phyloP scores from a whole-genome alignment of 1,139 yeast genomes.

The Yamadazyma pseudoaaseri region DNA sequence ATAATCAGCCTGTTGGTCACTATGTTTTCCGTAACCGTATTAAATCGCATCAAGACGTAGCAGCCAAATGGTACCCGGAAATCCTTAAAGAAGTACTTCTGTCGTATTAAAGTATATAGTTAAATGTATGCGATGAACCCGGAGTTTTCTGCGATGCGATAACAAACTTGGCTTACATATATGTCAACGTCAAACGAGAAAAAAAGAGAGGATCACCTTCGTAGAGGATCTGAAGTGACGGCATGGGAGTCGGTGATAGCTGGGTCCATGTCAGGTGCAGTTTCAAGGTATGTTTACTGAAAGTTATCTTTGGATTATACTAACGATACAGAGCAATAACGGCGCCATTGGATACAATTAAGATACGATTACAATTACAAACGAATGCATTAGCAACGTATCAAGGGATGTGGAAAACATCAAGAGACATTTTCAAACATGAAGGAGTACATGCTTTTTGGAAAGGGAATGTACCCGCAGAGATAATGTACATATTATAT shows the following conservation, averaged over 20 bases:
- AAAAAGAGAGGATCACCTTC: conserved; percentile 43
- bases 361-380: conserved; percentile 75
- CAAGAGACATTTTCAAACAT: conserved; percentile 23
- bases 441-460: conserved; percentile 61
- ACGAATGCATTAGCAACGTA: conserved; percentile 9
- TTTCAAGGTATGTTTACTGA: conserved; percentile 36
- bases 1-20: conserved; percentile 52
- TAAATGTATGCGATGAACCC: neutral
- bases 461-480: conserved; percentile 97
- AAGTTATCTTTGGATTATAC: conserved; percentile 16
- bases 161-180: too few relatives aligned
- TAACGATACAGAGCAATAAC: conserved; percentile 51
- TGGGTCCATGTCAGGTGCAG: conserved; percentile 72
- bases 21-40: conserved; percentile 63
- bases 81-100: conserved; percentile 32
- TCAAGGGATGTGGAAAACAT: conserved; percentile 16
- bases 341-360: conserved; percentile 88
- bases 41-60: conserved; percentile 68
- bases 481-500: conserved; percentile 75
- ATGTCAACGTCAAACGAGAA: neutral
- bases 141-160: neutral
- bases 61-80: conserved; percentile 61
- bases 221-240: conserved; percentile 49
- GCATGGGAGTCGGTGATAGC: conserved; percentile 52
- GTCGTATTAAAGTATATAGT: conserved; percentile 6